A percentile compares a stretch with the other conserved stretches of the same genome.
phyloP scores from a whole-genome alignment of 768 basidiomycete species.

The Collybia mongolica region DNA sequence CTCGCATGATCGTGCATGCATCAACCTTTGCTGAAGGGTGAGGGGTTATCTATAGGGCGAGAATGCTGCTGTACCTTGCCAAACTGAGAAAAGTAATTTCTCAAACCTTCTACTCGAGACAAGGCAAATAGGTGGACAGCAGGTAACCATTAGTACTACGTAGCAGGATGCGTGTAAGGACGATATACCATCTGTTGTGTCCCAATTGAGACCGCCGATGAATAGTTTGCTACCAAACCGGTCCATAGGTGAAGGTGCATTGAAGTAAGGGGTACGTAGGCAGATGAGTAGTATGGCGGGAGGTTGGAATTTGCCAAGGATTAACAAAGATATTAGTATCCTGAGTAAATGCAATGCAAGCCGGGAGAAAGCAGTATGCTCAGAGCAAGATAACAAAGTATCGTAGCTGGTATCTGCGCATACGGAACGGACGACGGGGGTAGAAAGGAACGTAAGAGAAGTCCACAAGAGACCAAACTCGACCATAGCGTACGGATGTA shows the following conservation, averaged over 20 bases:
- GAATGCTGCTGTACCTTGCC: conserved; percentile 53
- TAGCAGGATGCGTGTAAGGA: conserved; percentile 27
- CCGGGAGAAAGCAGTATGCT: conserved; percentile 13
- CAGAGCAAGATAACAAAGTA: conserved; percentile 28
- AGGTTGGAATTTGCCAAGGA: conserved; percentile 17
- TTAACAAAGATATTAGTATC: conserved; percentile 22
- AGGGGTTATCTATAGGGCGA: conserved; percentile 7
- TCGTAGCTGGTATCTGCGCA: conserved; percentile 28
- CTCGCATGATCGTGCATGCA: conserved; percentile 85
- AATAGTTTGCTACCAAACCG: conserved; percentile 76
- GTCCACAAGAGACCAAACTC: conserved; percentile 5
- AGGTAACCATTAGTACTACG: conserved; percentile 35
- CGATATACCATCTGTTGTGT: conserved; percentile 82
- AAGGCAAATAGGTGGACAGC: conserved; percentile 19
- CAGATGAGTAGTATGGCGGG: conserved; percentile 22
- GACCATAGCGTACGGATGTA: not conserved
- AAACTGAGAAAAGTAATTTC: conserved; percentile 76
- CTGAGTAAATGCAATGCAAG: conserved; percentile 14
- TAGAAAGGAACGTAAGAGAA: conserved; percentile 10
- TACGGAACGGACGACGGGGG: conserved; percentile 7
- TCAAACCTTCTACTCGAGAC: conserved; percentile 51
- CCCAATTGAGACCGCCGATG: conserved; percentile 89
- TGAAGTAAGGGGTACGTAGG: conserved; percentile 23
- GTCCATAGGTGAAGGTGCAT: conserved; percentile 19
- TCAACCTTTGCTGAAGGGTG: conserved; percentile 50